Percentiles rank a stretch among this genome's conserved stretches.
These are phyloP conservation scores for Populus tomentosa DNA, from an alignment of 441 rosid species.

Conservation along the genomic window DNA sequence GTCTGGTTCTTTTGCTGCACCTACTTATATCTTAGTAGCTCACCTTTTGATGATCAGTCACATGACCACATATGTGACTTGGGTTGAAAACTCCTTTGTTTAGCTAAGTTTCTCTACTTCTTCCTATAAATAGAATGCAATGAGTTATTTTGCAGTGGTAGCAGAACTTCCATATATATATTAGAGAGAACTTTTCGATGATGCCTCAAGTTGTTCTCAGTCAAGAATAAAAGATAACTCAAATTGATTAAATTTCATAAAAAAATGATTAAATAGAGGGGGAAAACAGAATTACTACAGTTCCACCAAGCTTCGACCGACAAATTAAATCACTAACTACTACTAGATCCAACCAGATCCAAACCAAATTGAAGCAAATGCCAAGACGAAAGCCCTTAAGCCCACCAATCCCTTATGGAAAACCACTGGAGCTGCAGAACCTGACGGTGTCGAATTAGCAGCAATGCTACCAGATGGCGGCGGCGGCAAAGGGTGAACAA, in stretches of 20 bases:
- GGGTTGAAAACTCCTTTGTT: too few relatives aligned
- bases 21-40: too few relatives aligned
- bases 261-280: not conserved
- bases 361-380: conserved; percentile 36
- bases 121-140: not conserved
- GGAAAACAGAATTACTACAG: not conserved
- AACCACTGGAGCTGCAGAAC: conserved; percentile 23
- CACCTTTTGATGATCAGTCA: too few relatives aligned
- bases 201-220: not conserved
- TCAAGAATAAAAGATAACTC: not conserved
- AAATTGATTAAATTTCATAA: too few relatives aligned
- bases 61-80: too few relatives aligned
- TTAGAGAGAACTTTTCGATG: not conserved
- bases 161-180: not conserved
- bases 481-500: conserved; percentile 51
- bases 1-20: too few relatives aligned
- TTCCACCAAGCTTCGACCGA: not conserved
- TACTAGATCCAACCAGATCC: conserved; percentile 35
- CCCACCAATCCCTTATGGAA: conserved; percentile 22
- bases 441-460: conserved; percentile 20
- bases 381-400: conserved; percentile 23
- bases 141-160: not conserved
- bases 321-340: not conserved
- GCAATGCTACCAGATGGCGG: conserved; percentile 26
- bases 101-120: too few relatives aligned